These are phyloP conservation scores for Talaromyces marneffei DNA, from an alignment of 2,329 filamentous ascomycete species.

Conservation along the genomic window DNA sequence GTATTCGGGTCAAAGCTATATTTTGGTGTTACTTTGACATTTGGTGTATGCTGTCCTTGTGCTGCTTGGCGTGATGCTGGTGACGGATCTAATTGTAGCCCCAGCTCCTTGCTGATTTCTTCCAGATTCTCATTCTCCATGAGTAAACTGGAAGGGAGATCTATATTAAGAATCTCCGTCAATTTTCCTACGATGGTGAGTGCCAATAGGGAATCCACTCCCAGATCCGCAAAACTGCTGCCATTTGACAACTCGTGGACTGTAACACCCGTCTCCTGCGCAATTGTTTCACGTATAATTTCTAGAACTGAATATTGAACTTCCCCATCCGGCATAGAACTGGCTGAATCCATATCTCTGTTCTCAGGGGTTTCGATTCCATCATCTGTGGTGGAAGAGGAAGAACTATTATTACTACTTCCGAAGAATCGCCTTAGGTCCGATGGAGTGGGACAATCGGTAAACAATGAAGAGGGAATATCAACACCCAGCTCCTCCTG, in stretches of 20 bases:
- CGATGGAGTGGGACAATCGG: background rate
- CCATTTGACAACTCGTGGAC: background rate
- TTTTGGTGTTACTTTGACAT: background rate
- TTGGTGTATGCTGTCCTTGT: background rate
- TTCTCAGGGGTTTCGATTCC: background rate
- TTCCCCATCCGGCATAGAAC: background rate
- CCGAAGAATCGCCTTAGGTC: background rate
- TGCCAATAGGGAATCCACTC: background rate
- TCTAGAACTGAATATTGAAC: background rate
- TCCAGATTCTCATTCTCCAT: background rate
- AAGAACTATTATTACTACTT: background rate
- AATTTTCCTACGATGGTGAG: background rate
- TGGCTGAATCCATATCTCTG: background rate
- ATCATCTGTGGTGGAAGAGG: background rate
- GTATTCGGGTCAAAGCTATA: background rate
- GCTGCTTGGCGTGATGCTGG: background rate
- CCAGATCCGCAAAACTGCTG: background rate
- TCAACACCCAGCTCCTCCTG: conserved; percentile 10
- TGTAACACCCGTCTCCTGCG: background rate
- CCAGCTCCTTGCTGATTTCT: background rate
- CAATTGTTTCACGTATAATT: background rate
- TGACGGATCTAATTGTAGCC: background rate
- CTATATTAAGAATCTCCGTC: background rate
- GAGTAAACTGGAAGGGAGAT: background rate
- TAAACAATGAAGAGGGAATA: background rate